Conservation (phyloP, 2,329 filamentous ascomycete species). For the Aureobasidium uvarum region DNA sequence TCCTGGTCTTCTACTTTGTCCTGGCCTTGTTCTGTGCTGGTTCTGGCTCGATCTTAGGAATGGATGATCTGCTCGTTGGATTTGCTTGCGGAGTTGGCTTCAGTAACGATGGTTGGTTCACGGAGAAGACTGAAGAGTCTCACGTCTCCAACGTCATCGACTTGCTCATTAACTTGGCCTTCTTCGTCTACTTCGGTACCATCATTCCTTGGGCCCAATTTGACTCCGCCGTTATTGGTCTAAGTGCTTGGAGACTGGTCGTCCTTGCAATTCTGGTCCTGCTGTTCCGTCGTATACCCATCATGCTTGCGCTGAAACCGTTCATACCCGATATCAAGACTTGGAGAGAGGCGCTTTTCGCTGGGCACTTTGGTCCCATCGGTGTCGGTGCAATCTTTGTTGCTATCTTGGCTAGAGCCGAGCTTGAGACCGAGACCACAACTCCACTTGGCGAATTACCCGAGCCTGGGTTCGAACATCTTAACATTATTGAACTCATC, state of each 20-base stretch:
- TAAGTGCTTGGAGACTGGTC: slow-evolving; percentile 85
- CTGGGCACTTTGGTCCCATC: slow-evolving; percentile 96
- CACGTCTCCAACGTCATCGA: slow-evolving; percentile 99
- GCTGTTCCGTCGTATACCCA: slow-evolving; percentile 90
- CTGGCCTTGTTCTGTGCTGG: slow-evolving; percentile 94
- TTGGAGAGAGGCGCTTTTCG: slow-evolving; percentile 95
- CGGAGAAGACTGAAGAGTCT: slow-evolving; percentile 95
- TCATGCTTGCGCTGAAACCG: slow-evolving; percentile 89
- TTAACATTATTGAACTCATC: slow-evolving; percentile 75
- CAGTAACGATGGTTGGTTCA: slow-evolving; percentile 99
- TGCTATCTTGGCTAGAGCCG: slow-evolving; percentile 87
- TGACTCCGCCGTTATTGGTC: slow-evolving; percentile 69
- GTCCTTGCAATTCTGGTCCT: slow-evolving; percentile 92
- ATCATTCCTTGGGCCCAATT: slow-evolving; percentile 96
- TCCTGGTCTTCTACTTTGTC: slow-evolving; percentile 98
- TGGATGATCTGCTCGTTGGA: slow-evolving; percentile 91
- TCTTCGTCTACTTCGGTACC: slow-evolving; percentile 96
- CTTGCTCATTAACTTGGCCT: slow-evolving; percentile 90
- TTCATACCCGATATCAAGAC: slow-evolving; percentile 96
- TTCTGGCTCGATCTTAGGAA: slow-evolving; percentile 82
- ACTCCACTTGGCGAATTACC: slow-evolving; percentile 69
- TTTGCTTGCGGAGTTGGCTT: slow-evolving; percentile 98
- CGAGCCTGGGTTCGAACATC: slow-evolving; percentile 57
- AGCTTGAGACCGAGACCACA: slow-evolving; percentile 72
- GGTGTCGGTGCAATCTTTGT: slow-evolving; percentile 96